Evolutionary conservation across 2,329 filamentous ascomycete genomes (phyloP).

Genomic region (Coccinonectria pachysandricola): DNA sequence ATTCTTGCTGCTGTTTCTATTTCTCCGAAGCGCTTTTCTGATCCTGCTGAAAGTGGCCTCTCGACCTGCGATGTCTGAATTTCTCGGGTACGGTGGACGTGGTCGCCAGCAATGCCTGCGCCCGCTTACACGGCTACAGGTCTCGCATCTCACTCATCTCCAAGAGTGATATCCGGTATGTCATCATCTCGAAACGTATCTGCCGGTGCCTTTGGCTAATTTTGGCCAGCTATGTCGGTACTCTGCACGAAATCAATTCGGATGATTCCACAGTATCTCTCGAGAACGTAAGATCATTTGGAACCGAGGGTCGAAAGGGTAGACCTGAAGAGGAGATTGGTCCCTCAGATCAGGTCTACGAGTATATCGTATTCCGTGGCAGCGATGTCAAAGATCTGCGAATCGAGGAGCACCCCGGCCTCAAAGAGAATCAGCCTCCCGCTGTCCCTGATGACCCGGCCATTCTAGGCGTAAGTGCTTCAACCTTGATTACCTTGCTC

Average conservation of each 20-base stretch:
- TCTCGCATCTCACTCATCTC: conserved; percentile 94
- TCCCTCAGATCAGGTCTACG: conserved; percentile 81
- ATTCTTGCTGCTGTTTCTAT: conserved; percentile 10
- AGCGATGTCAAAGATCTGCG: conserved; percentile 97
- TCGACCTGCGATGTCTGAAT: conserved; percentile 44
- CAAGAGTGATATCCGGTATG: conserved; percentile 92
- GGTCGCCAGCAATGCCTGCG: conserved; percentile 18
- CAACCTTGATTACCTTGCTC: conserved; percentile 3
- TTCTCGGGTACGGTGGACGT: conserved; percentile 41
- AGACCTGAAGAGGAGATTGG: conserved; percentile 73
- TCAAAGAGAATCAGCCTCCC: conserved; percentile 64
- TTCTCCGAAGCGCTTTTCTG: conserved; percentile 12
- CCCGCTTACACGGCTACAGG: conserved; percentile 38
- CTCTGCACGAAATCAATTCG: conserved; percentile 95
- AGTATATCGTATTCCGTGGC: conserved; percentile 97
- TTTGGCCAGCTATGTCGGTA: conserved; percentile 73
- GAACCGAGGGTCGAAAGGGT: conserved; percentile 80
- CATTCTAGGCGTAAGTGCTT: conserved; percentile 85
- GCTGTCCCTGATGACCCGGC: conserved; percentile 88
- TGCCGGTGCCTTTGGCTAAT: conserved; percentile 22
- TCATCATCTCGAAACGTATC: conserved; percentile 11
- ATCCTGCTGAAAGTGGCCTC: conserved; percentile 29
- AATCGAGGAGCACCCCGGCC: conserved; percentile 72
- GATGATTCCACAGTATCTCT: conserved; percentile 94
- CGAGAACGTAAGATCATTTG: conserved; percentile 89